These are phyloP conservation scores for Crithidia brevicula DNA, from an alignment of 208 protist species.

Conservation along the genomic window DNA sequence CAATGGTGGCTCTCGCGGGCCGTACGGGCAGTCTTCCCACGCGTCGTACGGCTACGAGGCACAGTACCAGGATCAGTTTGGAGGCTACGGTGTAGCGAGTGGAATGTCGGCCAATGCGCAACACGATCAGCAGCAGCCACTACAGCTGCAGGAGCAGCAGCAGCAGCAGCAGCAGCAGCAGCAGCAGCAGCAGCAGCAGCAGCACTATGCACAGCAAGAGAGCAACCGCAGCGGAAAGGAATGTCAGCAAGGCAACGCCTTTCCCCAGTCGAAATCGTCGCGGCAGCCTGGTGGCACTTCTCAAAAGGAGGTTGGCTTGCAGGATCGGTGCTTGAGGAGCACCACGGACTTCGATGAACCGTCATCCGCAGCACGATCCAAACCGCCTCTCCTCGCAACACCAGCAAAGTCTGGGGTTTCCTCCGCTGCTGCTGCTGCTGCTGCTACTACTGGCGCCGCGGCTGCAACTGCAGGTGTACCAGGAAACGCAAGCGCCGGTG, in stretches of 20 bases:
- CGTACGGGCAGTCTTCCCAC: conserved; percentile 1
- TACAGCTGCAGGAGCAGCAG: conserved; percentile 9
- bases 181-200: conserved; percentile 8
- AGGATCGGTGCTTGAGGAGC: background rate
- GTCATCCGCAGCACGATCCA: too few relatives aligned
- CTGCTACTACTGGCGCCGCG: background rate
- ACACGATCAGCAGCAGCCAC: background rate
- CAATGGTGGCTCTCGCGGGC: background rate
- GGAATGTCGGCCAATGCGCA: background rate
- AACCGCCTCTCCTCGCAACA: too few relatives aligned
- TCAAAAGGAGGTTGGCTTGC: background rate
- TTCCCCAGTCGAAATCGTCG: background rate
- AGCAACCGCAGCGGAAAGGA: background rate
- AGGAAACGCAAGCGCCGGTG: conserved; percentile 1
- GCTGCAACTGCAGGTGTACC: background rate
- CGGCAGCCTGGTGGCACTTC: background rate
- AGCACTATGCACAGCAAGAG: background rate
- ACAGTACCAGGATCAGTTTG: background rate
- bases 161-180: conserved; percentile 11
- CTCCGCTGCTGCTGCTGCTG: background rate
- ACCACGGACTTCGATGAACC: too few relatives aligned
- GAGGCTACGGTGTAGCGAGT: background rate
- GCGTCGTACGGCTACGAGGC: background rate
- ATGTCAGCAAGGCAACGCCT: background rate
- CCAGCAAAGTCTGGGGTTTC: background rate